Evolutionary conservation across 257 asterid genomes (phyloP), one percentile per base, ranked within the genome.

Genomic region (Solanum peruvianum): DNA sequence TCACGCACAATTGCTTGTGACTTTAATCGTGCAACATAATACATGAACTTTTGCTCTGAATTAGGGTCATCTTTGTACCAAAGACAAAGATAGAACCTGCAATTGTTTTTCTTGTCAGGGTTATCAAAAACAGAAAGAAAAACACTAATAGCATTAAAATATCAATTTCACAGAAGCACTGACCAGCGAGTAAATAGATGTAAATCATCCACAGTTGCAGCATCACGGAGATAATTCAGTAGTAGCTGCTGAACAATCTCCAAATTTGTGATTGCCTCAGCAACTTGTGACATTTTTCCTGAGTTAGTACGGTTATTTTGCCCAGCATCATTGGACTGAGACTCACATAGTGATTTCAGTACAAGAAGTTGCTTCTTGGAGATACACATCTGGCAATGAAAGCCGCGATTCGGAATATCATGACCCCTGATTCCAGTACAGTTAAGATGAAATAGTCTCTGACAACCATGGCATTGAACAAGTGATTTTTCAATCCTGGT

Each of bases 21-120:
- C 83, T 93, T 96, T 90, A 97, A 89, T 93, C 98, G 93, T 33
- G 98, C 93, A 41, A 96, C 92, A 90, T 92, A 91, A 91, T 89
- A 93, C 87, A 60, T 88, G 72, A 92, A 87, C 89, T 93, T 96
- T 82, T 94, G 93, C 67, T 91, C 94, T 86, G 97, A 90, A 90
- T 91, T 92, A 88, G 97, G 95, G 90, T 96, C 99, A 88, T 97
- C 98, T 91, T 97, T 97, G 90, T 93, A 93, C 99, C 99, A 97
- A 64, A 96, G 93, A 91, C 99, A 97, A 87, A 96, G 96, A 92
- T 97, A 94, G 91, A 96, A 97, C 99, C 99, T 97, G 94, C 94
- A 95, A 44, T 86, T 82, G 25, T 87, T 85, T 39, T 90, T 58
- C 39, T 83, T 41, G 44, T 58, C 88, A 70, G 47, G 75, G 87